Base-by-base conservation (phyloP, 441 rosid genomes). In the Arabidopsis hybrid region DNA sequence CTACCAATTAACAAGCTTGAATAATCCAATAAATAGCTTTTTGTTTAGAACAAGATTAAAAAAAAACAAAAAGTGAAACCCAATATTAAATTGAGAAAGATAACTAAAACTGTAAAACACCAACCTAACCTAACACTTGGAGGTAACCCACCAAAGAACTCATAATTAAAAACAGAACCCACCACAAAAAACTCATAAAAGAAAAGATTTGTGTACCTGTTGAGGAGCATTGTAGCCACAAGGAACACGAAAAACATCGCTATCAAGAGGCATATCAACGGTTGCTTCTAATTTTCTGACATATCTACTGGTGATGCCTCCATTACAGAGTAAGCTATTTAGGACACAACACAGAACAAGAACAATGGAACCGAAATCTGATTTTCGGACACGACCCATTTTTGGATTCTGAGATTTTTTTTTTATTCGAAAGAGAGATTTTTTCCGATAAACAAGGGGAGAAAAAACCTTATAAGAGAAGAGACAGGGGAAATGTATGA, bases 181-280 rank as follows among this genome's bases (percentile, higher is more conserved):
- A 60, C 46, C 16, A 59, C 12, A 21, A 21, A 12, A 49, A 47
- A 59, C 57, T 45, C 14, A 8, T 2, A 61, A 46, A 69, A 45
- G 47, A 36, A n/a, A 29, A 16, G 38, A 8, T 40, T 1, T n/a
- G 36, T 29, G 38, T 7, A 93, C 98, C 93, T 93, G 97, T 60
- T 93, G 93, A 51, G 97, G 98, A 77, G 98, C 97, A 85, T 94
- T 94, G 56, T 87, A 84, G 3, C 96, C 96, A 39, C 85, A 85
- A 79, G 93, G 95, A 45, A 81, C 85, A 9, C 60, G 59, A 56
- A 94, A 94, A 13, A 89, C 95, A 73, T 91, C 98, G 35, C 95
- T 88, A 64, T 89, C 85, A 51, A 90, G 85, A 62, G 97, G 93
- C 95, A 92, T 89, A 73, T 86, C 97, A 14, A 69, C 5, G 35